Evolutionary conservation across 768 basidiomycete species (phyloP).

Genomic region (Hygrocybe coccinea): DNA sequence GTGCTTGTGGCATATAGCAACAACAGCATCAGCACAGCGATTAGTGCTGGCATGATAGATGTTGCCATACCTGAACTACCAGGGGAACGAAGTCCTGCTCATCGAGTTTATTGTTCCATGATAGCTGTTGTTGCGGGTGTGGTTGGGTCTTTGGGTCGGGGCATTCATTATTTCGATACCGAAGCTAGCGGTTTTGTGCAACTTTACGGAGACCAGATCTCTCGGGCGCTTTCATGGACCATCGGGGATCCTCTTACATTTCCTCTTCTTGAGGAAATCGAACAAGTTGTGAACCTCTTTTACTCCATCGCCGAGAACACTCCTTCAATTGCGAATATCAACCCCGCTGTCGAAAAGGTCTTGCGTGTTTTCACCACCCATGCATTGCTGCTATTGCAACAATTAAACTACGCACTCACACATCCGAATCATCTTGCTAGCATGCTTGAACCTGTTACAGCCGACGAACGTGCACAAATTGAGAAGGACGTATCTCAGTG

Average conservation of each 20-base stretch:
- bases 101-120: slow-evolving; percentile 80
- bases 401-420: slow-evolving; percentile 83
- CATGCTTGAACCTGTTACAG: slow-evolving; percentile 71
- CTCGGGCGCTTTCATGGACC: slow-evolving; percentile 75
- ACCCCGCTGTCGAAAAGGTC: slow-evolving; percentile 55
- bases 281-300: slow-evolving; percentile 74
- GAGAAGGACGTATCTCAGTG: slow-evolving; percentile 56
- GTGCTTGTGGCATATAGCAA: slow-evolving; percentile 78
- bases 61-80: slow-evolving; percentile 64
- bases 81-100: slow-evolving; percentile 72
- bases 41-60: slow-evolving; percentile 70
- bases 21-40: slow-evolving; percentile 70
- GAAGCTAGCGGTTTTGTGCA: slow-evolving; percentile 85
- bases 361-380: slow-evolving; percentile 64
- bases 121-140: slow-evolving; percentile 73
- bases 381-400: slow-evolving; percentile 72
- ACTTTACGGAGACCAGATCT: slow-evolving; percentile 77
- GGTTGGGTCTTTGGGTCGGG: slow-evolving; percentile 54
- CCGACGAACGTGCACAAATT: slow-evolving; percentile 64
- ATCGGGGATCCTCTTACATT: slow-evolving; percentile 72
- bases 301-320: slow-evolving; percentile 62
- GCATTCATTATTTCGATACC: slow-evolving; percentile 73
- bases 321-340: slow-evolving; percentile 41
- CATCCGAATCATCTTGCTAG: slow-evolving; percentile 87
- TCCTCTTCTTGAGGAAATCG: slow-evolving; percentile 76